phyloP scores from a whole-genome alignment of 176 grass and related monocot species.

The bread wheat (Triticum aestivum) region DNA sequence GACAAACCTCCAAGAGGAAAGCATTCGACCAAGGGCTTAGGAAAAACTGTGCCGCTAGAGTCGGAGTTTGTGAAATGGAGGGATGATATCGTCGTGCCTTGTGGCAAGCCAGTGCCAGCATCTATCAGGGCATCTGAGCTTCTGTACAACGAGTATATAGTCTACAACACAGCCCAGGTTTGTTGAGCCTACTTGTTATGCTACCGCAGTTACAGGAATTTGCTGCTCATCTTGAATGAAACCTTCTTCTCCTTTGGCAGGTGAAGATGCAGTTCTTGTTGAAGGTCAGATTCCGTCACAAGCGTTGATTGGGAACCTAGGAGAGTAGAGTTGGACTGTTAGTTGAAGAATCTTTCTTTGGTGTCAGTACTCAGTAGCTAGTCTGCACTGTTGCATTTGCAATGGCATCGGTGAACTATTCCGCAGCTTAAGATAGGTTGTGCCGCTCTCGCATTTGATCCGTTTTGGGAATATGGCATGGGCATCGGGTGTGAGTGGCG shows the following conservation, averaged over 20 bases:
- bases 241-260: conserved; percentile 42
- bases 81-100: conserved; percentile 78
- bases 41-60: conserved; percentile 77
- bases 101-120: conserved; percentile 81
- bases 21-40: conserved; percentile 91
- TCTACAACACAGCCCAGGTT: conserved; percentile 86
- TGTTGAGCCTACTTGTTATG: background rate
- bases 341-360: background rate
- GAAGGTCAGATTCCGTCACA: conserved; percentile 93
- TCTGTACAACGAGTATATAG: conserved; percentile 92
- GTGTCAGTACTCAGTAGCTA: background rate
- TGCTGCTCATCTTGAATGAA: background rate
- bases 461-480: conserved; percentile 33
- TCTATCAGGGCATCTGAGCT: conserved; percentile 65
- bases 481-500: conserved; percentile 17
- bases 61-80: conserved; percentile 82
- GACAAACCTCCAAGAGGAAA: conserved; percentile 91
- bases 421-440: background rate
- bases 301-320: conserved; percentile 49
- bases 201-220: background rate
- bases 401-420: background rate
- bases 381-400: background rate
- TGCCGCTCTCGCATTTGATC: conserved; percentile 14
- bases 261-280: conserved; percentile 98
- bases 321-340: background rate